A percentile compares a stretch with the other conserved stretches of the same genome.
phyloP scores from a whole-genome alignment of 306 rosid species.

The Datisca glomerata region DNA sequence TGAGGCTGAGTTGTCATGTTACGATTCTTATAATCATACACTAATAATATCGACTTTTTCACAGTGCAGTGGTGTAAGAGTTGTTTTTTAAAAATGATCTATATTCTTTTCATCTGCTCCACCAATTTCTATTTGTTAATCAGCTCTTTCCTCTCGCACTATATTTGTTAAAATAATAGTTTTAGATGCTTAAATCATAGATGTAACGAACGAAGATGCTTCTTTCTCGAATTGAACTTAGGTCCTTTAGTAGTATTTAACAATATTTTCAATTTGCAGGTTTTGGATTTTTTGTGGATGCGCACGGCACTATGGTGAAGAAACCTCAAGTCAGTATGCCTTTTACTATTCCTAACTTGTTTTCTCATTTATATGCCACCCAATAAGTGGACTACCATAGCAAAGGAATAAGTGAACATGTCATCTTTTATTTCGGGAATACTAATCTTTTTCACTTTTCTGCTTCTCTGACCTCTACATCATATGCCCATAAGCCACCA shows the following conservation, averaged over 20 bases:
- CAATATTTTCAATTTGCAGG: constrained; percentile 35
- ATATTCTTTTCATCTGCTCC: no score
- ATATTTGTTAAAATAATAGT: background rate
- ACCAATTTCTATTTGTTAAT: no score
- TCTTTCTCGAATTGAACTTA: background rate
- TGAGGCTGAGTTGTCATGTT: constrained; percentile 31
- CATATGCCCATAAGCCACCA: no score
- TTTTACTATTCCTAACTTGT: background rate
- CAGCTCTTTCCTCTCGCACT: background rate
- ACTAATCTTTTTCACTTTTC: no score
- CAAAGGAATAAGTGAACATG: no score
- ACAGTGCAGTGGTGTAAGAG: no score
- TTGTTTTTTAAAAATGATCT: no score
- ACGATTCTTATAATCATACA: no score
- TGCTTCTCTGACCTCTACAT: no score
- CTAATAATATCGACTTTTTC: no score
- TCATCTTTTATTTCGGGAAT: no score
- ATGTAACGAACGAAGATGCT: background rate
- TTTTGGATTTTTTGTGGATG: constrained; percentile 76
- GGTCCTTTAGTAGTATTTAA: background rate
- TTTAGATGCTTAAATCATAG: background rate
- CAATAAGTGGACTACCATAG: no score
- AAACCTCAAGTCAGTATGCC: constrained; percentile 76
- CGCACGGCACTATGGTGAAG: constrained; percentile 59
- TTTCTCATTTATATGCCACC: background rate